Percentiles rank a stretch among this genome's conserved stretches.
Conservation (phyloP, 2,329 filamentous ascomycete genomes). For the Beauveria sp. region DNA sequence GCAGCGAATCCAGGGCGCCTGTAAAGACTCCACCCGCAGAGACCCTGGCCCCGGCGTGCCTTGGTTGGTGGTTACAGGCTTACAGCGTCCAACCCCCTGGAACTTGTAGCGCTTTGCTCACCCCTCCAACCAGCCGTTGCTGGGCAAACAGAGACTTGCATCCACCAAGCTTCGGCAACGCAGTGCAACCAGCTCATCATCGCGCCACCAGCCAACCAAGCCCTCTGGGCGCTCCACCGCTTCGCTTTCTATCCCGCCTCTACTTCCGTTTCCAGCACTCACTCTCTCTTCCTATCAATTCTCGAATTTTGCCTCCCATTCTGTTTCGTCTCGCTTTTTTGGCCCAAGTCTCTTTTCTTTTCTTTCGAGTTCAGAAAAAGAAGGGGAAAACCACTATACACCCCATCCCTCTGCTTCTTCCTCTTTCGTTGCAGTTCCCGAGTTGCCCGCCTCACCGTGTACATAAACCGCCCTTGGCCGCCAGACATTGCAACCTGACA, state of each 20-base stretch:
- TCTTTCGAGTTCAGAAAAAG: not conserved
- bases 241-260: not conserved
- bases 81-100: not conserved
- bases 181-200: too few species aligned
- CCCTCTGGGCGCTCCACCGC: not conserved
- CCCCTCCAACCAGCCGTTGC: slow-evolving; percentile 4
- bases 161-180: not conserved
- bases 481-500: too few species aligned
- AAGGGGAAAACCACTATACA: not conserved
- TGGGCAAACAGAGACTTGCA: not conserved
- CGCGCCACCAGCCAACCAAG: too few species aligned
- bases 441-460: too few species aligned
- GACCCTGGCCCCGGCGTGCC: too few species aligned
- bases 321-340: not conserved
- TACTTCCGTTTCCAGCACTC: slow-evolving; percentile 7
- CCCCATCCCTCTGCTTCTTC: too few species aligned
- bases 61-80: not conserved
- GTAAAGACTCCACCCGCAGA: not conserved
- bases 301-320: not conserved
- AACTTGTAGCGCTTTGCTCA: not conserved
- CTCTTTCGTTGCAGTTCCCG: too few species aligned
- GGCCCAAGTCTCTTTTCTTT: not conserved
- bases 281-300: not conserved
- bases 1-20: too few species aligned
- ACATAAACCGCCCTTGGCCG: too few species aligned